Percentiles rank a stretch among this genome's conserved stretches.
phyloP scores from a whole-genome alignment of 2,329 filamentous ascomycete species.

The Penicillium sp. region DNA sequence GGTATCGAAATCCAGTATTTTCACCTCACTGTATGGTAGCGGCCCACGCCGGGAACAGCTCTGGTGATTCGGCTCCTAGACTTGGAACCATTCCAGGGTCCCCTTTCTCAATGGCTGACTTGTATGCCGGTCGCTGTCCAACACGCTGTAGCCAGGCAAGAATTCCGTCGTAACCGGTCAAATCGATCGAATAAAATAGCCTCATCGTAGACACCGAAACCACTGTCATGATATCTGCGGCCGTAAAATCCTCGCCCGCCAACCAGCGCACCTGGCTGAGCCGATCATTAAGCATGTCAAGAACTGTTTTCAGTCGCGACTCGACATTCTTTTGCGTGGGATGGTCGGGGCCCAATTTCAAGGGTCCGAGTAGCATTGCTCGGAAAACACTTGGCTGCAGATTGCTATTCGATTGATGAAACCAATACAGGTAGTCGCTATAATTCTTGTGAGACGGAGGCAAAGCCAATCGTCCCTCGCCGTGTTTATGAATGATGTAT shows the following conservation, averaged over 20 bases:
- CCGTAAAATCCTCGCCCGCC: constrained; percentile 59
- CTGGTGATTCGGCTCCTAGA: constrained; percentile 18
- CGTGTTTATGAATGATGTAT: constrained; percentile 58
- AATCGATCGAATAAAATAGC: constrained; percentile 45
- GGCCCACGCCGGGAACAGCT: constrained; percentile 5
- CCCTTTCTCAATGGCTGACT: constrained; percentile 45
- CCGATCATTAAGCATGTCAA: constrained; percentile 49
- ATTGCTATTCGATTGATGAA: constrained; percentile 53
- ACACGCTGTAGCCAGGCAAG: constrained; percentile 47
- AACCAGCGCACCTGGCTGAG: constrained; percentile 51
- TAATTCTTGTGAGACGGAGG: constrained; percentile 48
- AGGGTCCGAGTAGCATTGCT: constrained; percentile 31
- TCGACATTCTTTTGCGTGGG: constrained; percentile 26
- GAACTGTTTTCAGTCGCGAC: constrained; percentile 32
- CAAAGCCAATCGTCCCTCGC: constrained; percentile 47
- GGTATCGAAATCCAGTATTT: too few species aligned
- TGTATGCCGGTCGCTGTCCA: constrained; percentile 44
- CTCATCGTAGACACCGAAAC: constrained; percentile 61
- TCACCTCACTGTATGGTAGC: neutral
- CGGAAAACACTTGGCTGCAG: constrained; percentile 40
- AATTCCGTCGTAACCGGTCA: constrained; percentile 43
- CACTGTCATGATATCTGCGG: constrained; percentile 62
- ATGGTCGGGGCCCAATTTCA: constrained; percentile 23
- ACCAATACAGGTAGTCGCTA: constrained; percentile 62
- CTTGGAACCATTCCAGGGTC: constrained; percentile 46